Base-by-base conservation (phyloP, 331 rosid species). In the Malus hybrid region DNA sequence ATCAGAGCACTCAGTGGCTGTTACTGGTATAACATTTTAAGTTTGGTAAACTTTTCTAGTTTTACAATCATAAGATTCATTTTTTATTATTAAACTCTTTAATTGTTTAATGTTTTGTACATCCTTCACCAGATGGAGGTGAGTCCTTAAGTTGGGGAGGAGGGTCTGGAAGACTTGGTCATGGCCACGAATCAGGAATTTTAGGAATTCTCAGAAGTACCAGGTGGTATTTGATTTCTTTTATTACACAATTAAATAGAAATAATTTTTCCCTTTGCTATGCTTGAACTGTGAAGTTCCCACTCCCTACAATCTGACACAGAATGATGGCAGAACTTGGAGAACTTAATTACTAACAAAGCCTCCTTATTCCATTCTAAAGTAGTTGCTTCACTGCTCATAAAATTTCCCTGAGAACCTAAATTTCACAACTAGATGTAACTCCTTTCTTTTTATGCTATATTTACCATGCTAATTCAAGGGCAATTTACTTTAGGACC, bases 121-220 rank as follows among this genome's bases (percentile, higher is more conserved):
- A 32, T 78, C 80, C 82, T 75, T 66, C 70, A 39, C 77, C 81
- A 93, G 98, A 90, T 87, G 86, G 83, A 46, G 98, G 96, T 75
- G 93, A 91, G 76, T 82, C 87, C 72, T 85, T 91, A 73, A 93
- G 98, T 77, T 93, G 98, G 98, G 79, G 83, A 76, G 98, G 97
- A 82, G 90, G 77, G 33, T 93, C 88, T 67, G 98, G 98, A 75
- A 87, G 88, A 84, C 97, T 93, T 84, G 98, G 97, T 77, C 98
- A 93, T 84, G 94, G 89, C 72, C 89, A 79, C 42, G 91, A 88
- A 76, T 83, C 93, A 67, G 80, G 90, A 76, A 62, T 86, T 70
- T 85, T 87, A 65, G 94, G 96, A 69, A 85, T 93, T 88, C 82
- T 86, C 77, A 87, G 77, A 83, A 91, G 90, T 74, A 65, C 70